Evolutionary conservation across 2,329 filamentous ascomycete genomes (phyloP), one percentile per base, ranked within the genome.

Genomic region (Colletotrichum liaoningense): DNA sequence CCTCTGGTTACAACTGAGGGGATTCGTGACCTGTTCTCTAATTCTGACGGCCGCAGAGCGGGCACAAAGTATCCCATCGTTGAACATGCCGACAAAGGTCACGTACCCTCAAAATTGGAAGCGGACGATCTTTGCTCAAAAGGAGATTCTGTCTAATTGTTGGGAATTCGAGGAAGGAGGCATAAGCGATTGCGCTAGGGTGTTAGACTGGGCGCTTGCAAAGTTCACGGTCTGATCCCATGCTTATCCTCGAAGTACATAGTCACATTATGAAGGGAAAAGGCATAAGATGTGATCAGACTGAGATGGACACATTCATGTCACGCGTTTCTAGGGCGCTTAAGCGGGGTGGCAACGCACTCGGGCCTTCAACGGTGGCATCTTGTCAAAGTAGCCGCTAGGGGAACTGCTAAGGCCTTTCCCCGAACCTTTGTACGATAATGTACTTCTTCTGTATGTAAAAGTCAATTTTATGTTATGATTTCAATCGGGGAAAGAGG

Each of bases 111-210:
- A 65, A 2, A 73, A 71, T 4, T 73, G 71, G 71, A 73, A 38
- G 35, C 54, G 60, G 24, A 62, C 67, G 0, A 66, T 73, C 9
- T 12, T 73, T 3, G 71, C 56, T 24, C 71, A 71, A n/a, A 73
- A 66, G 35, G 71, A 73, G 9, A 38, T 65, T 9, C 56, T 73
- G 3, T 70, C 71, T 2, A 71, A 62, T 33, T 71, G 71, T 30
- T 71, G 67, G 71, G 67, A 73, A 9, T 73, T 70, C 14, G 67
- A 66, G 6, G 71, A 73, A 56, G 71, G 71, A 22, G 71, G 71
- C n/a, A 73, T 73, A 12, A 70, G 60, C n/a, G 67, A 73, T 46
- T 73, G 71, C 5, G 71, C 67, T 3, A 62, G 56, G 12, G 71
- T 73, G 0, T 14, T 73, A 19, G 71, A 73, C 49, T 73, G 71